Conservation (phyloP, 495 filamentous ascomycete species). For the Amorphotheca resinae region DNA sequence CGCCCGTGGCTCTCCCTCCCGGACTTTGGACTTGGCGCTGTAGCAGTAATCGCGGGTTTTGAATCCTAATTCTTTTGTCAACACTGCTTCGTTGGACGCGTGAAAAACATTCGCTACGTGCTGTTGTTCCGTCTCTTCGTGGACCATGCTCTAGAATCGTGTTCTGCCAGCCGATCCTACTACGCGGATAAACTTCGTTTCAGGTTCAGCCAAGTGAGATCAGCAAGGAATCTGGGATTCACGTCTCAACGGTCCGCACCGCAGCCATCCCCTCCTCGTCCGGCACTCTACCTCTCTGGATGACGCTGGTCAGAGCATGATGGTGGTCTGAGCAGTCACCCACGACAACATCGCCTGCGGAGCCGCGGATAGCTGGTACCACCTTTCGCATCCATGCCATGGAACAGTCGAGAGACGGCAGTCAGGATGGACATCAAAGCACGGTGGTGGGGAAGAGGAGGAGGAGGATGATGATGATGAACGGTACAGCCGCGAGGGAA, state of each 20-base stretch:
- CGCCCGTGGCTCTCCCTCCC: no score
- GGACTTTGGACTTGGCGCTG: no score
- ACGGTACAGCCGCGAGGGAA: conserved; percentile 7
- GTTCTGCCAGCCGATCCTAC: no score
- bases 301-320: conserved; percentile 10
- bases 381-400: conserved; percentile 4
- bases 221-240: neutral
- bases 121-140: no score
- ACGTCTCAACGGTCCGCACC: no score
- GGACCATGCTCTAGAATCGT: no score
- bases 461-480: conserved; percentile 12
- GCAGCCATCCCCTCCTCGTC: neutral
- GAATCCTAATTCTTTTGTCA: no score
- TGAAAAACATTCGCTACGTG: no score
- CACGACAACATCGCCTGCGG: neutral
- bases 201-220: neutral
- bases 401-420: conserved; percentile 10
- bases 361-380: neutral
- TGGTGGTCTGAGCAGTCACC: conserved; percentile 5
- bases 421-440: neutral
- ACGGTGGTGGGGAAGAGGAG: no score
- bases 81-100: no score
- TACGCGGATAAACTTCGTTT: neutral
- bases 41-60: no score
- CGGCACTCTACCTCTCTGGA: neutral